Base-by-base conservation (phyloP, 2,329 filamentous ascomycete species). In the Neonectria ditissima region DNA sequence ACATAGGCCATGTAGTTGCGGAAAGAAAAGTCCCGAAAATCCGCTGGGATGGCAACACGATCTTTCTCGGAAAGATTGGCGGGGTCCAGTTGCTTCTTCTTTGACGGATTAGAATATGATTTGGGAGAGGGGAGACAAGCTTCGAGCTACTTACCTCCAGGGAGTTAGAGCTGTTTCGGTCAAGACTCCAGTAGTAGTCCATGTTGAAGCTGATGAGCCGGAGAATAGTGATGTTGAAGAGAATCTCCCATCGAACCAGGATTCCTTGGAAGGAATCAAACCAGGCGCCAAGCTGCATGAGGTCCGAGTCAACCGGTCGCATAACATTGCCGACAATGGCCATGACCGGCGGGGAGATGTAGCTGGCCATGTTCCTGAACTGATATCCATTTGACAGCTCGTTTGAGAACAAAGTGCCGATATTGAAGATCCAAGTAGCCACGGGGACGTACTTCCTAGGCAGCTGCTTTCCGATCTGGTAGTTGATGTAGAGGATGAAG, bases 51-150 rank as follows among this genome's bases (percentile, higher is more conserved):
- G 58, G 86, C 83, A 62, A 98, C 87, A 18, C 96, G 92, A 74
- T 99, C 95, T 70, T 91, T 87, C 78, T 99, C 96, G 5, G 94
- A 96, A 39, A 98, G 87, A 73, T 91, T 89, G 58, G 93, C 84
- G 45, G 92, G 92, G 85, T 98, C 94, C 67, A 97, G 86, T 84
- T 97, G 93, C 80, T 97, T 97, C 92, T 98, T 98, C 94, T 98
- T 96, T 80, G 82, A 83, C 78, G 80, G 75, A 87, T 95, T 85
- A 95, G 90, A 58, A 58, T 73, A 45, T 65, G 58, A 48, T 53
- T n/a, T n/a, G 34, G 14, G 7, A 44, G 26, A 53, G 13, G 14
- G 51, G 18, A 9, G n/a, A 13, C n/a, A 13, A 13, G 4, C 24
- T n/a, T 13, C 20, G 6, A 26, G 18, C 6, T 4, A 80, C 87